These are phyloP conservation scores for Trypanosoma boissoni DNA, from an alignment of 208 protist species.

Conservation along the genomic window DNA sequence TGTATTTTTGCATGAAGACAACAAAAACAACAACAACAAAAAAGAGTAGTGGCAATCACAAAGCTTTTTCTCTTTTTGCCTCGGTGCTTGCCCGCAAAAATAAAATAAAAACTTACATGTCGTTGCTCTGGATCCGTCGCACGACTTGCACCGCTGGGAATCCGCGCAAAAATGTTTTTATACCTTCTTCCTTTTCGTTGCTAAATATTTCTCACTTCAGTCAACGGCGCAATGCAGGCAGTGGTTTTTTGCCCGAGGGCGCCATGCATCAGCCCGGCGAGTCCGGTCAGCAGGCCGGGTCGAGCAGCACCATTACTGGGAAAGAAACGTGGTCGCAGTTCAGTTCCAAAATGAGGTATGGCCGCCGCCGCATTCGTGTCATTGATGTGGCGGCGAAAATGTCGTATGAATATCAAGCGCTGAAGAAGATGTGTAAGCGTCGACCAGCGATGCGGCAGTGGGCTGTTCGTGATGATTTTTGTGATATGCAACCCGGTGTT, in stretches of 20 bases:
- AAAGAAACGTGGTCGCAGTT: constrained; percentile 90
- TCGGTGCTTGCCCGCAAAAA: no score
- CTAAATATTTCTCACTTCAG: neutral
- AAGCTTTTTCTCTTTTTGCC: no score
- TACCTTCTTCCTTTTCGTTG: no score
- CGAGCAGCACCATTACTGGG: constrained; percentile 51
- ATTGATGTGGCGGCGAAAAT: constrained; percentile 91
- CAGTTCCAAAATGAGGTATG: constrained; percentile 73
- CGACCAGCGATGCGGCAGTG: constrained; percentile 87
- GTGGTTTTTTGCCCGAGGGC: constrained; percentile 29
- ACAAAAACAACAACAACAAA: no score
- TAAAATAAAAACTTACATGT: neutral
- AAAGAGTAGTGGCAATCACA: no score
- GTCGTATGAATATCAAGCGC: constrained; percentile 91
- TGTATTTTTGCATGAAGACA: no score
- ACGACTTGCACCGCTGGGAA: neutral
- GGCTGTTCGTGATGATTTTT: constrained; percentile 83
- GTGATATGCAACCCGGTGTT: constrained; percentile 82
- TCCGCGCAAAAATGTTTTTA: no score
- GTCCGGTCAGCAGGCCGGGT: constrained; percentile 45
- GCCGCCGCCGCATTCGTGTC: constrained; percentile 68
- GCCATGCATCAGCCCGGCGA: constrained; percentile 76
- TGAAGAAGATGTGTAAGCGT: constrained; percentile 85
- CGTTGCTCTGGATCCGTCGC: neutral
- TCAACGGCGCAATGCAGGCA: constrained; percentile 9